A percentile compares a stretch with the other conserved stretches of the same genome.
phyloP scores from a whole-genome alignment of 805 yeast species.

The Hanseniaspora thailandica region DNA sequence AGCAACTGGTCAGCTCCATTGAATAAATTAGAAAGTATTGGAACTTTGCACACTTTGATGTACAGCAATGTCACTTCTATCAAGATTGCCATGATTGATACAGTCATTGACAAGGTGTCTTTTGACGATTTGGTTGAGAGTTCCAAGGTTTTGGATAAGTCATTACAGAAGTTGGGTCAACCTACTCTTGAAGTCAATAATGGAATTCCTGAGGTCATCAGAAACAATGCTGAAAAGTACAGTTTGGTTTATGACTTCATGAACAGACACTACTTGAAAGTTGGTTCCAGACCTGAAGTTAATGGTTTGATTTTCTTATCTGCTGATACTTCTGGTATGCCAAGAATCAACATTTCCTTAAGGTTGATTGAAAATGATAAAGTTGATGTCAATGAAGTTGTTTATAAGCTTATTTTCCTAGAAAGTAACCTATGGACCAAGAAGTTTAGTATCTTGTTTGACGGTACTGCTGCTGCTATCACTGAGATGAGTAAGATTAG shows the following conservation, averaged over 20 bases:
- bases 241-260: constrained; percentile 58
- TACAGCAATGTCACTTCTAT: constrained; percentile 39
- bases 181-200: constrained; percentile 47
- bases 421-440: constrained; percentile 62
- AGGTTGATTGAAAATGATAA: constrained; percentile 29
- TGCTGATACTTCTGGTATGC: constrained; percentile 61
- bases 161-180: constrained; percentile 43
- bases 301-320: constrained; percentile 47
- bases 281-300: constrained; percentile 36
- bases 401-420: constrained; percentile 51
- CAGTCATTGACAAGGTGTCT: constrained; percentile 14
- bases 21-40: constrained; percentile 24
- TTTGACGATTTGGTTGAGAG: constrained; percentile 22
- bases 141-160: constrained; percentile 36
- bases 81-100: constrained; percentile 22
- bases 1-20: constrained; percentile 19
- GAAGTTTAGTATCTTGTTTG: constrained; percentile 50
- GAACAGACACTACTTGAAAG: constrained; percentile 50
- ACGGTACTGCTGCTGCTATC: constrained; percentile 51
- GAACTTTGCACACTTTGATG: constrained; percentile 37
- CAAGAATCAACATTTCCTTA: constrained; percentile 47
- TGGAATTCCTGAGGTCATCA: constrained; percentile 44
- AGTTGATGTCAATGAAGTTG: constrained; percentile 38
- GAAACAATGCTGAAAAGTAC: constrained; percentile 38
- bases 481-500: constrained; percentile 18